Evolutionary conservation across 306 rosid species (phyloP).

Genomic region (Abrus precatorius): DNA sequence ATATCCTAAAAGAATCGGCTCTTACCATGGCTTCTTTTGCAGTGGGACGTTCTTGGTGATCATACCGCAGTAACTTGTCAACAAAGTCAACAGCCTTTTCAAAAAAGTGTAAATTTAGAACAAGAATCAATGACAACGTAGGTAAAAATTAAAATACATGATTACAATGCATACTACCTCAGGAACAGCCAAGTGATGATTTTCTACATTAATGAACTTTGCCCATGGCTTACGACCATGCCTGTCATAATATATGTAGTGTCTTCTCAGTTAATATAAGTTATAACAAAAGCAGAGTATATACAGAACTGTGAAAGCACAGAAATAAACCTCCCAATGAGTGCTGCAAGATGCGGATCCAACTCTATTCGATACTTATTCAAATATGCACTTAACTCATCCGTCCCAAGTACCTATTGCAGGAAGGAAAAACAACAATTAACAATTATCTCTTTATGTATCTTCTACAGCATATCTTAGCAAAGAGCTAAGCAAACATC

Average conservation of each 20-base stretch:
- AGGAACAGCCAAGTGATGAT: slow-evolving; percentile 86
- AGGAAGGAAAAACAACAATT: slow-evolving; percentile 23
- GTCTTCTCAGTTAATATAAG: slow-evolving; percentile 19
- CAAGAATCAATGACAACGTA: neutral
- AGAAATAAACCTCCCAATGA: slow-evolving; percentile 80
- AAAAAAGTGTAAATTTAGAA: slow-evolving; percentile 25
- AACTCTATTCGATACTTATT: slow-evolving; percentile 83
- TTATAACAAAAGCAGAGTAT: slow-evolving; percentile 19
- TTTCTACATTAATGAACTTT: slow-evolving; percentile 80
- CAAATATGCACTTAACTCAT: slow-evolving; percentile 76
- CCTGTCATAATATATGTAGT: slow-evolving; percentile 55
- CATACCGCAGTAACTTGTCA: slow-evolving; percentile 83
- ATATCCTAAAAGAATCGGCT: slow-evolving; percentile 19
- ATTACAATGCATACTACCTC: slow-evolving; percentile 65
- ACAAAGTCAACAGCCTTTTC: slow-evolving; percentile 85
- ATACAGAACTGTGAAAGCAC: neutral
- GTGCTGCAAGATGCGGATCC: slow-evolving; percentile 86
- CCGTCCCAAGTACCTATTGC: slow-evolving; percentile 90
- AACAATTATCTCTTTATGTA: slow-evolving; percentile 39
- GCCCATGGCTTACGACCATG: slow-evolving; percentile 92
- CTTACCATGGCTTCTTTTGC: slow-evolving; percentile 97
- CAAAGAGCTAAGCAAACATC: slow-evolving; percentile 7
- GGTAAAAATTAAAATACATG: slow-evolving; percentile 2
- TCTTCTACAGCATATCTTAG: slow-evolving; percentile 25
- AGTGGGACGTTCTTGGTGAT: slow-evolving; percentile 95